phyloP scores from a whole-genome alignment of 2,329 filamentous ascomycete genomes.

The Cercospora brassicicola region DNA sequence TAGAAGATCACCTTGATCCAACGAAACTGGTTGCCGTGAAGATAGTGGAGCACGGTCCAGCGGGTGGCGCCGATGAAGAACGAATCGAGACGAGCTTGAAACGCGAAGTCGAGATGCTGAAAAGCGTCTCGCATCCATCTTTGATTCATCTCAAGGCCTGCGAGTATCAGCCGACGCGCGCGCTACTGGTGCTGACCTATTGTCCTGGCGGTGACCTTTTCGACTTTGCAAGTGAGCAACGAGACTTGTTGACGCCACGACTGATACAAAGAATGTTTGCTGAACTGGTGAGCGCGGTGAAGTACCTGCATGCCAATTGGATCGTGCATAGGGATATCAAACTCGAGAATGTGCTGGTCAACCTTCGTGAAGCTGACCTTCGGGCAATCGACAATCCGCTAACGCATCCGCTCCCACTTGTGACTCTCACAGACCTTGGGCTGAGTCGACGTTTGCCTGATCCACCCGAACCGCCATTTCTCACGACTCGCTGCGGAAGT shows the following conservation, averaged over 20 bases:
- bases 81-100: conserved; percentile 91
- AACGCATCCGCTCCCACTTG: conserved; percentile 75
- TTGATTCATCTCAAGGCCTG: conserved; percentile 89
- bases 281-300: conserved; percentile 80
- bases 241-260: conserved; percentile 64
- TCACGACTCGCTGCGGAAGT: conserved; percentile 91
- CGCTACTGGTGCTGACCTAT: conserved; percentile 84
- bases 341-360: conserved; percentile 94
- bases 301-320: conserved; percentile 77
- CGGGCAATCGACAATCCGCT: conserved; percentile 67
- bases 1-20: conserved; percentile 58
- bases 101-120: conserved; percentile 92
- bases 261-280: conserved; percentile 84
- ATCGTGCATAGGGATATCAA: conserved; percentile 98
- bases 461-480: conserved; percentile 73
- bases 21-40: conserved; percentile 90
- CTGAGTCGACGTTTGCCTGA: conserved; percentile 78
- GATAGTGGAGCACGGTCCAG: conserved; percentile 90
- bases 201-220: conserved; percentile 94
- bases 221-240: conserved; percentile 77
- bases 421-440: conserved; percentile 88
- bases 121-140: conserved; percentile 81
- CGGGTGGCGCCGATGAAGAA: conserved; percentile 88
- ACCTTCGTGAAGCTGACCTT: conserved; percentile 66
- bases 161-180: conserved; percentile 77